phyloP scores from a whole-genome alignment of 441 rosid genomes.

The Gossypium davidsonii region DNA sequence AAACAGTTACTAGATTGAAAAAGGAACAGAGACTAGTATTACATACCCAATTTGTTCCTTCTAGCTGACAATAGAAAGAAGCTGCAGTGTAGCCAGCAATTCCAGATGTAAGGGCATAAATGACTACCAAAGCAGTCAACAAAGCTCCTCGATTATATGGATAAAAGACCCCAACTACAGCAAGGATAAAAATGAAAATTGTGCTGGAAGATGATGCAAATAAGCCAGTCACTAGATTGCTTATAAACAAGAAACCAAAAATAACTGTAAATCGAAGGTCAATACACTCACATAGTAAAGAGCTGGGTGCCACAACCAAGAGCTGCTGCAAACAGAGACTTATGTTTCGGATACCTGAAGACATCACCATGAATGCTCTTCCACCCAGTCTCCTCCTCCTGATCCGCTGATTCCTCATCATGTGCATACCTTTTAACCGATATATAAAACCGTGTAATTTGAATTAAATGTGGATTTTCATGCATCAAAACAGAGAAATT shows the following conservation, averaged over 20 bases:
- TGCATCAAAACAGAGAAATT: neutral
- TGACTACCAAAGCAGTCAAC: constrained; percentile 35
- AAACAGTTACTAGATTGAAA: neutral
- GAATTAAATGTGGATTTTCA: neutral
- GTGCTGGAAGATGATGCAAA: constrained; percentile 20
- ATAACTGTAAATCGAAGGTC: neutral
- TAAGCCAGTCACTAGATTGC: neutral
- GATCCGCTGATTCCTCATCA: constrained; percentile 45
- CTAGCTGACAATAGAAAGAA: constrained; percentile 32
- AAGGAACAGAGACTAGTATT: neutral
- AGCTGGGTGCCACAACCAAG: constrained; percentile 50
- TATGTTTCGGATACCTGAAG: constrained; percentile 39
- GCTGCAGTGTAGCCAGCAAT: constrained; percentile 35
- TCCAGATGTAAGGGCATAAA: constrained; percentile 37
- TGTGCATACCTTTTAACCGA: constrained; percentile 34
- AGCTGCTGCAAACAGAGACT: constrained; percentile 44
- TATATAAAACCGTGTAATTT: neutral
- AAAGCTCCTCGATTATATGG: constrained; percentile 34
- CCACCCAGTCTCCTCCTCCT: constrained; percentile 54
- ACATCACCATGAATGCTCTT: constrained; percentile 49
- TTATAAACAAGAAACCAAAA: neutral
- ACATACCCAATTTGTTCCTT: constrained; percentile 39
- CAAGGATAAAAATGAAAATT: constrained; percentile 31
- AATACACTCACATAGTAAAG: constrained; percentile 35
- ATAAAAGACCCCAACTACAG: constrained; percentile 35